Base-by-base conservation (phyloP, 2,329 filamentous ascomycete species). In the Thielaviopsis populi region DNA sequence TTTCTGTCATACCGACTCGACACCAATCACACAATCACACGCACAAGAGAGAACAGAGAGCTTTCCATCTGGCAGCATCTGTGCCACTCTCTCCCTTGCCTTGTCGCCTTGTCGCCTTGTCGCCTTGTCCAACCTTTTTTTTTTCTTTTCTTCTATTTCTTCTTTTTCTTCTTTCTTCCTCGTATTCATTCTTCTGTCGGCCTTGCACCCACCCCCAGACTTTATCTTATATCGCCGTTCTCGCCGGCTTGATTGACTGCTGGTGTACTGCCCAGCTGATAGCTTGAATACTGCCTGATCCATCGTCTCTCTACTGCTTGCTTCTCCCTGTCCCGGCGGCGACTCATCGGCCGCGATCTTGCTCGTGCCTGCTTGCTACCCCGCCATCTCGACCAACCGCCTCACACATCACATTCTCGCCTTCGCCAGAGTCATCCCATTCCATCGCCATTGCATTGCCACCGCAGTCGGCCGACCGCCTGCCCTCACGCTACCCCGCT, bases 291-390 rank as follows among this genome's bases (percentile, higher is more conserved):
- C 30, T 15, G 50, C 13, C 27, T 27, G 10, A 17, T 30, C 13
- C 3, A 54, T 54, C 50, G 27, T n/a, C 50, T 43, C 8, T 43
- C 8, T 43, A 13, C 17, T 43, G 1, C 2, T 10, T 30, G n/a
- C 24, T n/a, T 33, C 17, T 27, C n/a, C 7, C 4, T 22, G 37
- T n/a, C 24, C 30, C 30, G 17, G 27, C 61, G 13, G 61, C 37
- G 11, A 17, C 33, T 11, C 33, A 17, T 27, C 13, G 37, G 17
- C 41, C 17, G 58, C 58, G 8, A 53, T 50, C 48, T 27, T 41
- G 46, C 30, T 54, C 46, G 43, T 50, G 46, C 61, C 61, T 37
- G 46, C 46, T 43, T 15, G 58, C 30, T 60, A 43, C 58, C 58
- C 33, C 30, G 58, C 58, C 43, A 13, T 48, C 41, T 56, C 19